Evolutionary conservation across 1,284 basidiomycete species (phyloP), one percentile per base, ranked within the genome.

Genomic region (Pseudozyma sp.): DNA sequence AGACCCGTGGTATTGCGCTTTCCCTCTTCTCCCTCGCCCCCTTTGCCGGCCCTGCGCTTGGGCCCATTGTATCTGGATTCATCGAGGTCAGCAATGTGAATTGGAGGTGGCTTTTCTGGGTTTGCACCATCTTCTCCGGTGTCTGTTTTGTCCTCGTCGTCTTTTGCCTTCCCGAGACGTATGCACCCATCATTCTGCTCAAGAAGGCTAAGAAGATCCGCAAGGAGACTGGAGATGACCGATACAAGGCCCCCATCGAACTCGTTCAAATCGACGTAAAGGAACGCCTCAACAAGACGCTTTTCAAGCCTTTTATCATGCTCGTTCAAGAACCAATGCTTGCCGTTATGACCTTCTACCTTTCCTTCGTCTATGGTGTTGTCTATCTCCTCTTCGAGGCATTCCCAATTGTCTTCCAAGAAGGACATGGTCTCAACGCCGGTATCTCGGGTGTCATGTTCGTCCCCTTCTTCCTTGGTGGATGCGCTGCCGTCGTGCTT

Each of bases 91-190:
- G 86, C 1, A 87, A 87, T 8, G 85, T 86, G 0, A 70, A 76
- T 40, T 93, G 90, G 90, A 87, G 90, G 47, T 93, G 91, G 91
- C 78, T 91, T 12, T 94, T 90, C 86, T 93, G 91, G 91, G 87
- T 92, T 44, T 84, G 92, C 43, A 87, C 91, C 12, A 88, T 90
- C 38, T 93, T 93, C 78, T 86, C 87, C 18, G 88, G 88, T 35
- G 72, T 86, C 19, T 88, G 87, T 73, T 86, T 88, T 65, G 21
- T 89, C 10, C 60, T 89, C 31, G 89, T 92, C 67, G 52, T 92
- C 42, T 87, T 94, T 59, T 89, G 90, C 2, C 85, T 95, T 0
- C 92, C 92, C 0, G 93, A 95, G 86, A 93, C 93, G 1, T 91
- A 87, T 64, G 85, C 86, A 0, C 88, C 88, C 2, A 82, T 81